Base-by-base conservation (phyloP, 1,139 yeast genomes). In the Sugiyamaella neomexicana region DNA sequence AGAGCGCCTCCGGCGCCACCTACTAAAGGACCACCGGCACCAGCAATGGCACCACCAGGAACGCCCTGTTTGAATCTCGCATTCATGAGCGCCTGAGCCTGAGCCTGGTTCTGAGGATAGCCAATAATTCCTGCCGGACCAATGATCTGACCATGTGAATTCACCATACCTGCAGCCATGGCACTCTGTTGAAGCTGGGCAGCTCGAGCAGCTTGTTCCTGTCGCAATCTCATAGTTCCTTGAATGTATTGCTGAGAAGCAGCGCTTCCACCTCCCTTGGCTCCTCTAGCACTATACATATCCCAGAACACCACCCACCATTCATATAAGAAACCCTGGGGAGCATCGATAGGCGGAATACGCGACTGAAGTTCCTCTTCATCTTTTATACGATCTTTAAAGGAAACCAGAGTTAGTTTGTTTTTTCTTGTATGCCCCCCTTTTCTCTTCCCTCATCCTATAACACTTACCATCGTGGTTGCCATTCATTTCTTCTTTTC, bases 271-370 rank as follows among this genome's bases (percentile, higher is more conserved):
- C 69, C 66, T 20, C 81, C 82, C 56, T 83, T 75, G 58, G 80
- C 79, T n/a, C 82, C 83, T 64, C 88, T 79, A 1, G 96, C 95
- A 65, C 86, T 87, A 71, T 86, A 89, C 46, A 89, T 85, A 68
- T 91, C 97, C 97, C 97, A 91, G 68, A 90, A 91, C 32, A 90
- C 83, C 73, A 84, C 90, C 97, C 97, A 91, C 97, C 98, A 91
- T 68, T 90, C 97, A 63, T 80, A 84, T 45, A 90, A 73, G 65
- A 89, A 90, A 8, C 97, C 95, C 63, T 86, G 91, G 0, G 96
- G 95, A 3, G 95, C 85, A 66, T 89, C 74, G 53, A 72, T 68
- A 23, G 72, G 72, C 12, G 69, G 65, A 37, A 52, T 51, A 13
- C 63, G 58, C 42, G 58, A 56, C 15, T 63, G 65, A 37, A 64